Conservation (phyloP, 2,329 filamentous ascomycete species). For the Harringtonia lauricola region DNA sequence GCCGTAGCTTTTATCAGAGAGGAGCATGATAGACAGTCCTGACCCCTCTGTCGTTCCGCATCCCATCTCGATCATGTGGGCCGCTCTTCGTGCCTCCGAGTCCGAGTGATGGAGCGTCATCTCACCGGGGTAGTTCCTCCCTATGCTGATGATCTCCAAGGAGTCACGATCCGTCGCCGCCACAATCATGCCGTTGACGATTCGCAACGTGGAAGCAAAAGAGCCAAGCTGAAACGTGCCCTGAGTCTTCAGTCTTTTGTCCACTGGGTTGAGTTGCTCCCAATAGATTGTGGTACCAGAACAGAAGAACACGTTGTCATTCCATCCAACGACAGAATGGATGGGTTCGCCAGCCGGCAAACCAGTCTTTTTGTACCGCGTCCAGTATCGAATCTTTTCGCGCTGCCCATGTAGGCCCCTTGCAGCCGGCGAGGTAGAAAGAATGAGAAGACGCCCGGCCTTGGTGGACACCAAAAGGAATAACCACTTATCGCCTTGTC, state of each 20-base stretch:
- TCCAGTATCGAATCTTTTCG: constrained; percentile 38
- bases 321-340: constrained; percentile 42
- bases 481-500: constrained; percentile 45
- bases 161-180: constrained; percentile 45
- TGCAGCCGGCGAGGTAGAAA: constrained; percentile 30
- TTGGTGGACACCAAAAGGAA: constrained; percentile 52
- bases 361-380: constrained; percentile 31
- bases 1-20: constrained; percentile 35
- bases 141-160: constrained; percentile 35
- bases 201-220: constrained; percentile 35
- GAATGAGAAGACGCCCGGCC: constrained; percentile 42
- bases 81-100: constrained; percentile 27
- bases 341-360: constrained; percentile 32
- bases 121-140: constrained; percentile 27
- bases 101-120: constrained; percentile 35
- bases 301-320: constrained; percentile 46
- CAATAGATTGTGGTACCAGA: constrained; percentile 42
- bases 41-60: constrained; percentile 13
- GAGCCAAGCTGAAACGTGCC: constrained; percentile 40
- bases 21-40: constrained; percentile 29
- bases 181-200: constrained; percentile 35
- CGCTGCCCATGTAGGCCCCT: constrained; percentile 14
- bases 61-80: constrained; percentile 34
- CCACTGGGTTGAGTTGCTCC: constrained; percentile 37
- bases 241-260: constrained; percentile 38